These are phyloP conservation scores for Trichomonas gallinae DNA, from an alignment of 208 protist species.

Conservation along the genomic window DNA sequence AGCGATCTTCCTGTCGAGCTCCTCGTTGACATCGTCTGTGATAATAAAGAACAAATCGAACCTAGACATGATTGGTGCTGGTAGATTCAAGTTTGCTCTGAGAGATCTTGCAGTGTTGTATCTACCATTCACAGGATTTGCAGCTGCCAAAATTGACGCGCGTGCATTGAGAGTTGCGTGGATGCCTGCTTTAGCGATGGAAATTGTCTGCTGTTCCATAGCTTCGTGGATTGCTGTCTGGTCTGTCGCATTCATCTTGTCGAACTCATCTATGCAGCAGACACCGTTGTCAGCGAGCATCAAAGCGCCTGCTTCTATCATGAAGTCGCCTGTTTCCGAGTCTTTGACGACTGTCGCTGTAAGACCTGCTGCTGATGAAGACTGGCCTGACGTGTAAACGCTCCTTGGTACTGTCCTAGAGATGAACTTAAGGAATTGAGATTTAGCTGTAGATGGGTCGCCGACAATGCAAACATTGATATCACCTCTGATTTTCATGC, in stretches of 20 bases:
- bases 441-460: constrained; percentile 95
- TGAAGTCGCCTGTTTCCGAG: constrained; percentile 88
- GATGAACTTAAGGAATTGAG: constrained; percentile 94
- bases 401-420: constrained; percentile 68
- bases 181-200: constrained; percentile 83
- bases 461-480: constrained; percentile 94
- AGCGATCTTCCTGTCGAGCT: constrained; percentile 84
- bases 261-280: constrained; percentile 99
- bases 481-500: constrained; percentile 57
- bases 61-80: constrained; percentile 89
- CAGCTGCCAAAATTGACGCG: constrained; percentile 64
- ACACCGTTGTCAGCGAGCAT: constrained; percentile 98
- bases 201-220: constrained; percentile 99
- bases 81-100: constrained; percentile 50
- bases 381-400: constrained; percentile 65
- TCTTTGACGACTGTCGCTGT: constrained; percentile 89
- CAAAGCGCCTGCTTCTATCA: constrained; percentile 96
- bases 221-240: constrained; percentile 46
- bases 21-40: constrained; percentile 80
- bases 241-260: constrained; percentile 90
- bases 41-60: constrained; percentile 99
- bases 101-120: constrained; percentile 32
- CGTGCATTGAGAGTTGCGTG: constrained; percentile 93
- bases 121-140: constrained; percentile 61
- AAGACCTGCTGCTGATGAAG: constrained; percentile 45